A percentile compares a stretch with the other conserved stretches of the same genome.
These are phyloP conservation scores for Tetrapyrgos nigripes DNA, from an alignment of 1,284 basidiomycete genomes.

Conservation along the genomic window DNA sequence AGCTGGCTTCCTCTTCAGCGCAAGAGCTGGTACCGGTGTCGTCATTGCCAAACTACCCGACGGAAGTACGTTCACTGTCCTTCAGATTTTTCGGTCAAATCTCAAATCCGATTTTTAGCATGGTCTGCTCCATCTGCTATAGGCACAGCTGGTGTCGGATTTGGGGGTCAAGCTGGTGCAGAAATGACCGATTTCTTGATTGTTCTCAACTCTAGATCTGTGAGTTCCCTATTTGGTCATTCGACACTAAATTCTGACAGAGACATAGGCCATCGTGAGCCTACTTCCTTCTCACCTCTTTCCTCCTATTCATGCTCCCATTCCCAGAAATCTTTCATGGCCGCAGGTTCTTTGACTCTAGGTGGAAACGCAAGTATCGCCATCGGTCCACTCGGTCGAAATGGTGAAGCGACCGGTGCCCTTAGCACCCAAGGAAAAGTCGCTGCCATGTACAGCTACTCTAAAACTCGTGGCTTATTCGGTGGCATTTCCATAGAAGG, in stretches of 20 bases:
- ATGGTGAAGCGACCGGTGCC: conserved; percentile 91
- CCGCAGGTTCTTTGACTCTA: conserved; percentile 89
- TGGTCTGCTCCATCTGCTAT: conserved; percentile 97
- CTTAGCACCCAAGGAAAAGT: conserved; percentile 88
- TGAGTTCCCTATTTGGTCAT: conserved; percentile 39
- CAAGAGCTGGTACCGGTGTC: conserved; percentile 87
- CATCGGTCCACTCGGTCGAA: conserved; percentile 92
- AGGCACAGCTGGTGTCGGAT: conserved; percentile 92
- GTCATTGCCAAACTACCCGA: conserved; percentile 89
- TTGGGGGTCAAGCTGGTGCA: conserved; percentile 85
- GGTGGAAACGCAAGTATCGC: conserved; percentile 95
- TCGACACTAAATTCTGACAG: conserved; percentile 16
- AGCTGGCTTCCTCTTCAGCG: conserved; percentile 80
- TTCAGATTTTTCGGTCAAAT: background rate
- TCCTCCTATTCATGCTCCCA: background rate
- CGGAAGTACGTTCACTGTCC: conserved; percentile 67
- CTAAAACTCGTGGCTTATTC: conserved; percentile 93
- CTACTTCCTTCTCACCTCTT: conserved; percentile 38
- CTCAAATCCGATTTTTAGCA: conserved; percentile 47
- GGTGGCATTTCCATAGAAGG: conserved; percentile 91
- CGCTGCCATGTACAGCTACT: conserved; percentile 97
- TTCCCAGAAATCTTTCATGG: conserved; percentile 89
- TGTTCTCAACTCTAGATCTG: conserved; percentile 85
- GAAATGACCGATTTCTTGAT: conserved; percentile 96
- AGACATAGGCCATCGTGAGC: conserved; percentile 64